Evolutionary conservation across 768 basidiomycete genomes (phyloP).

Genomic region (Leucocoprinus birnbaumii): DNA sequence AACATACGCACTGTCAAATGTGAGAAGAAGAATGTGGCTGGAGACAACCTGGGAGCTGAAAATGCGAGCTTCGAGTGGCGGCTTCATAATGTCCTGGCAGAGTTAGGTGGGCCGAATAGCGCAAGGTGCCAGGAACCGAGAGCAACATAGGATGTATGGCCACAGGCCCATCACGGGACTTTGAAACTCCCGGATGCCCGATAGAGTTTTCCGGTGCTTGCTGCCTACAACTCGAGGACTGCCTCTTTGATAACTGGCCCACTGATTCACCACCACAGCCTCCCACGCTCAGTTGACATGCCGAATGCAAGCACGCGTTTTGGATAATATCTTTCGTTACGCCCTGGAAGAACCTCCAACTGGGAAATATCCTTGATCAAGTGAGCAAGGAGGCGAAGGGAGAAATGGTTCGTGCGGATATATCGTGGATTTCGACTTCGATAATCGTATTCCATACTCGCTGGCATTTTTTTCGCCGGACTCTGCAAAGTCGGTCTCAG

Average conservation of each 20-base stretch:
- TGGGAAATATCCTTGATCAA: not conserved
- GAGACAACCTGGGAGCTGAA: not conserved
- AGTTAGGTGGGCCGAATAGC: constrained; percentile 7
- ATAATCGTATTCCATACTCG: no score
- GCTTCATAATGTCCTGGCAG: constrained; percentile 3
- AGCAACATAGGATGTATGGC: not conserved
- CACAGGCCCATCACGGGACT: constrained; percentile 13
- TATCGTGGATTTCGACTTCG: no score
- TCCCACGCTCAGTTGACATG: constrained; percentile 6
- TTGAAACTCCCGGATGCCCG: constrained; percentile 11
- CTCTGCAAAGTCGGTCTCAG: no score
- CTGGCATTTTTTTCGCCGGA: no score
- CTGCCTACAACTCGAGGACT: not conserved
- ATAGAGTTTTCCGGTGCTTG: constrained; percentile 2
- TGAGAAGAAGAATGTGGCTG: not conserved
- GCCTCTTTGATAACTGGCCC: not conserved
- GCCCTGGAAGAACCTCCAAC: not conserved
- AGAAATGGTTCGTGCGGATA: no score
- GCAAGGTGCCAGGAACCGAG: constrained; percentile 5
- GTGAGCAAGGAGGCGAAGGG: not conserved
- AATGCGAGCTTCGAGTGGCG: not conserved
- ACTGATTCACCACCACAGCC: not conserved
- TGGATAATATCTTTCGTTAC: not conserved
- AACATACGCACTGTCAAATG: not conserved
- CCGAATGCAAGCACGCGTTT: not conserved